phyloP scores from a whole-genome alignment of 108 stramenopile genomes.

The Asterionellopsis glacialis region DNA sequence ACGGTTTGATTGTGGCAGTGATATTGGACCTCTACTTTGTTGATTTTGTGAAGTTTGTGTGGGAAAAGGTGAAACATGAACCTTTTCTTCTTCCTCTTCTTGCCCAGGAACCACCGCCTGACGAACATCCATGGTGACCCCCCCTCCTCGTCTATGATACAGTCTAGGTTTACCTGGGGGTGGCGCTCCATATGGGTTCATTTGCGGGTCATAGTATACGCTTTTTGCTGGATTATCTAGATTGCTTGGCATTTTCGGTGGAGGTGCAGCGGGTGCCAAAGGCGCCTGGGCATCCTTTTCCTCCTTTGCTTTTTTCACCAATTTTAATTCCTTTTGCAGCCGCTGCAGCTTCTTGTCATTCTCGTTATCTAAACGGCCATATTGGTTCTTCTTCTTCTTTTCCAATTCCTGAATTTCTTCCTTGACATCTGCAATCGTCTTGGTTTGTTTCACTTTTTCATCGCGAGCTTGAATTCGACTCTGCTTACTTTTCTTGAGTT shows the following conservation, averaged over 20 bases:
- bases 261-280: constrained; percentile 12
- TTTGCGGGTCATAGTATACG: constrained; percentile 62
- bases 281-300: constrained; percentile 24
- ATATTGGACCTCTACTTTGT: neutral
- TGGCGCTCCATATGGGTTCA: constrained; percentile 83
- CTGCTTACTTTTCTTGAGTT: constrained; percentile 69
- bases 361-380: constrained; percentile 8
- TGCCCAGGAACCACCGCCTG: constrained; percentile 46
- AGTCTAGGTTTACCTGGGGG: constrained; percentile 72
- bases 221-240: constrained; percentile 48
- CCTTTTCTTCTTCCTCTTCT: constrained; percentile 14
- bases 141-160: constrained; percentile 55
- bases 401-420: constrained; percentile 44
- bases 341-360: constrained; percentile 54
- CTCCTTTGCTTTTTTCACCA: constrained; percentile 47
- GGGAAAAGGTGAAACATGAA: neutral
- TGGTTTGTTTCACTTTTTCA: constrained; percentile 57
- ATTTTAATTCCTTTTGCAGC: constrained; percentile 63
- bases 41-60: neutral
- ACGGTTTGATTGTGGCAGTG: neutral
- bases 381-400: constrained; percentile 2
- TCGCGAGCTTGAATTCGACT: constrained; percentile 63
- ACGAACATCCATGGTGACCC: constrained; percentile 33
- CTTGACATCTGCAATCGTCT: constrained; percentile 46
- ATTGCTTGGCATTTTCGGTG: constrained; percentile 34